Evolutionary conservation across 805 yeast genomes (phyloP).

Genomic region (Lipomyces anomalus): DNA sequence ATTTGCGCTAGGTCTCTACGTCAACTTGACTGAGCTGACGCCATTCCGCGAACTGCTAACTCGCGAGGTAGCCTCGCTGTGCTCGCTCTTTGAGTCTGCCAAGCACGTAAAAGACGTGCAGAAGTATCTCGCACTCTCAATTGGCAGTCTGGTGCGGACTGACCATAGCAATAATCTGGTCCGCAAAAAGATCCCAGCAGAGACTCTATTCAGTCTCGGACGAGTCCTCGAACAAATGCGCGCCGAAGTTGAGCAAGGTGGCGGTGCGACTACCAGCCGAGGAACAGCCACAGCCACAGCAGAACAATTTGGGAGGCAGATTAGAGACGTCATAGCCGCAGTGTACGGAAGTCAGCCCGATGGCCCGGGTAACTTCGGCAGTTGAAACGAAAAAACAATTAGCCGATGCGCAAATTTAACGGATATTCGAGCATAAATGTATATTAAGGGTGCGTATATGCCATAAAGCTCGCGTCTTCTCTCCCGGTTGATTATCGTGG

Average conservation of each 20-base stretch:
- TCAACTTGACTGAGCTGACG: constrained; percentile 11
- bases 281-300: too few relatives aligned
- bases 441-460: too few relatives aligned
- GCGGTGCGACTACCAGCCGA: too few relatives aligned
- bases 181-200: background rate
- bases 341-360: too few relatives aligned
- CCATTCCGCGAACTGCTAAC: background rate
- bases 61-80: background rate
- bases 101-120: background rate
- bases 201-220: background rate
- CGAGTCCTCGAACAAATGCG: background rate
- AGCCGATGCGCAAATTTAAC: too few relatives aligned
- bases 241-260: background rate
- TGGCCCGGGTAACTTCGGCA: too few relatives aligned
- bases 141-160: background rate
- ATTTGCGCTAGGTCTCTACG: constrained; percentile 13
- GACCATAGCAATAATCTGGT: background rate
- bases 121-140: background rate
- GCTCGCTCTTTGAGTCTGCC: background rate
- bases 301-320: too few relatives aligned
- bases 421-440: too few relatives aligned
- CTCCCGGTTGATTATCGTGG: too few relatives aligned
- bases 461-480: too few relatives aligned
- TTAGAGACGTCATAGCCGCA: too few relatives aligned
- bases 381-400: too few relatives aligned